Evolutionary conservation across 257 asterid species (phyloP), one percentile per base, ranked within the genome.

Genomic region (Asclepias syriaca): DNA sequence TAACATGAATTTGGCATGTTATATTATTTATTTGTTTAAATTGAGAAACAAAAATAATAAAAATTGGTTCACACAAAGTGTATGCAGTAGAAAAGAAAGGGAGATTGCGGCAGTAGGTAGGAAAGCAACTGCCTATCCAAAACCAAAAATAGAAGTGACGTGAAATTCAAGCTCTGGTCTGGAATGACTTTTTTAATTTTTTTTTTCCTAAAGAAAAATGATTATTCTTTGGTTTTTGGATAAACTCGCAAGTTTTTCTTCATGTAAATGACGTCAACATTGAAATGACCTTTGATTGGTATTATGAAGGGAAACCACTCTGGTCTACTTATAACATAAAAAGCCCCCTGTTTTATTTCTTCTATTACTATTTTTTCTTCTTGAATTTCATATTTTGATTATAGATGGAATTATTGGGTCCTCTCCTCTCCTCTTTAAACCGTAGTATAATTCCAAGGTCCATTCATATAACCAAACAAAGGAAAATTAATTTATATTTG

Each of bases 51-150:
- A 9, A 6, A 43, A 6, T 6, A 43, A 29, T 2, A 29, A 29
- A 29, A 29, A 43, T 43, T 43, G 12, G 11, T 43, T 43, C 48
- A 43, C 11, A 8, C 48, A 34, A 1, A 7, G 48, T 43, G 48
- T 43, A 6, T 50, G 55, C 49, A 43, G 53, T 34, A 53, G 51
- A 53, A 69, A 18, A 37, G 56, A 56, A 56, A 70, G 55, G 24
- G 49, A 61, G 45, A 66, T 12, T 73, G 34, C n/a, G 59, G 37
- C 45, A 81, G 80, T 79, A 57, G 90, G 86, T 84, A 48, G 77
- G 90, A 84, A 79, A 86, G 75, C 65, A 81, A 81, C 77, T 46
- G 56, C 49, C 57, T 56, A 79, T 51, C 82, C 53, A 60, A 54
- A 50, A 74, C 74, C 75, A 58, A 61, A 48, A 24, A 24, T 24